Evolutionary conservation across 1,139 yeast genomes (phyloP).

Genomic region (Blastobotrys petasosporus): DNA sequence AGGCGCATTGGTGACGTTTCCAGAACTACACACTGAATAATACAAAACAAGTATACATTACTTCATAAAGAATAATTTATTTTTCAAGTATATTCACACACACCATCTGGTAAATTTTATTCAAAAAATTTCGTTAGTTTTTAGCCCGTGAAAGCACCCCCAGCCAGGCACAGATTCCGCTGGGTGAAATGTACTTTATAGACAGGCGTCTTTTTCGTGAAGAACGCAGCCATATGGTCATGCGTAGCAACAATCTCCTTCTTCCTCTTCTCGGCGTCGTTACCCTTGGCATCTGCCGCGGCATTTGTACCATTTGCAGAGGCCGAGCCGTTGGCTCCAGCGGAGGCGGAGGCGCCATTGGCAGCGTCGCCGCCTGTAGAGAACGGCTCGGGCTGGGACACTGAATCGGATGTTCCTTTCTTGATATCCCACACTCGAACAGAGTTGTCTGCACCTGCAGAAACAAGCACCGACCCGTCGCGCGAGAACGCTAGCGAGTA

Average conservation of each 20-base stretch:
- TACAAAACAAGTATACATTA: neutral
- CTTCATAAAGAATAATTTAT: neutral
- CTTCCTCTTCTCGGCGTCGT: slow-evolving; percentile 38
- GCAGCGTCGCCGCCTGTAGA: slow-evolving; percentile 5
- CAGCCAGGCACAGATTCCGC: slow-evolving; percentile 85
- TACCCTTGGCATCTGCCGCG: slow-evolving; percentile 8
- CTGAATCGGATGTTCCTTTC: slow-evolving; percentile 72
- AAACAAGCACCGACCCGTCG: slow-evolving; percentile 84
- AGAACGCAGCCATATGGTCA: slow-evolving; percentile 91
- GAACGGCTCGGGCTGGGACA: slow-evolving; percentile 75
- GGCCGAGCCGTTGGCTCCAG: neutral
- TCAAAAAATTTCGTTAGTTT: neutral
- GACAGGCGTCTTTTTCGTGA: slow-evolving; percentile 91
- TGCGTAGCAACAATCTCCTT: slow-evolving; percentile 71
- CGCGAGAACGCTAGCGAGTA: slow-evolving; percentile 79
- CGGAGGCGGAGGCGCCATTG: neutral
- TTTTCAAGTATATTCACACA: neutral
- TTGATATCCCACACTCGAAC: slow-evolving; percentile 96
- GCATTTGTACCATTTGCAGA: neutral
- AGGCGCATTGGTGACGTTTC: slow-evolving; percentile 13
- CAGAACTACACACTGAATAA: neutral
- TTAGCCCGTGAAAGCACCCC: slow-evolving; percentile 69
- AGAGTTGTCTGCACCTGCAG: slow-evolving; percentile 90
- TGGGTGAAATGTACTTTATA: slow-evolving; percentile 89
- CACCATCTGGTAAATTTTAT: neutral